phyloP scores from a whole-genome alignment of 345 rosid genomes.

The Bretschneidera sinensis region DNA sequence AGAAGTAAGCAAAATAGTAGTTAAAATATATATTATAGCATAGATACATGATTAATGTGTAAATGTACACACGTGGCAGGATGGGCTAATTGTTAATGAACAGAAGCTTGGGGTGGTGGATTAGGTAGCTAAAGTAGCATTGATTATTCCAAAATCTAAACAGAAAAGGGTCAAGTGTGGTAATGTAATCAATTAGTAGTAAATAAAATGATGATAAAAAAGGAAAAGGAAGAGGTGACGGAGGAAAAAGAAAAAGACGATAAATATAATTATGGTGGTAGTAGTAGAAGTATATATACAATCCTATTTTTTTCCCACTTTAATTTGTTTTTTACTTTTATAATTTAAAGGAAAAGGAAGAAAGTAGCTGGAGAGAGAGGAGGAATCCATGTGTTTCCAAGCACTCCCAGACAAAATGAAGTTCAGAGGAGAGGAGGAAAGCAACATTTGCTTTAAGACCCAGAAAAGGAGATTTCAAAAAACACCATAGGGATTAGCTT shows the following conservation, averaged over 20 bases:
- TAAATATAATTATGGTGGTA: no score
- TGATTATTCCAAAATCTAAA: slow-evolving; percentile 35
- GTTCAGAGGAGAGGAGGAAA: slow-evolving; percentile 71
- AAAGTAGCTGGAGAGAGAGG: slow-evolving; percentile 31
- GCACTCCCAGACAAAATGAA: slow-evolving; percentile 61
- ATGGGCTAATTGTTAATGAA: slow-evolving; percentile 31
- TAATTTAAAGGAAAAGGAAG: slow-evolving; percentile 17
- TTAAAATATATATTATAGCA: no score
- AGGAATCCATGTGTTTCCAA: slow-evolving; percentile 73
- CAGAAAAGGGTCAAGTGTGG: slow-evolving; percentile 17
- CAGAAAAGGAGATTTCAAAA: slow-evolving; percentile 71
- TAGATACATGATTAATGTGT: no score
- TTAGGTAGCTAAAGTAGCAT: slow-evolving; percentile 30
- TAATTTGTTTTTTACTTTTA: no score
- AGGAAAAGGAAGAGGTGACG: no score
- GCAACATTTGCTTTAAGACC: slow-evolving; percentile 68
- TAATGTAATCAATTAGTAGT: no score
- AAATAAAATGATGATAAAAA: no score
- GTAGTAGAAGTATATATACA: no score
- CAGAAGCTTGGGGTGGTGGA: slow-evolving; percentile 31
- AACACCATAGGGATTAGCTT: slow-evolving; percentile 43
- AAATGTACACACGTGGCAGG: not conserved
- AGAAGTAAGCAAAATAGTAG: no score
- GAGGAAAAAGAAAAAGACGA: not conserved
- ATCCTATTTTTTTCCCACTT: no score